These are phyloP conservation scores for Tetrahymena malaccensis DNA, from an alignment of 73 alveolate species.

Conservation along the genomic window DNA sequence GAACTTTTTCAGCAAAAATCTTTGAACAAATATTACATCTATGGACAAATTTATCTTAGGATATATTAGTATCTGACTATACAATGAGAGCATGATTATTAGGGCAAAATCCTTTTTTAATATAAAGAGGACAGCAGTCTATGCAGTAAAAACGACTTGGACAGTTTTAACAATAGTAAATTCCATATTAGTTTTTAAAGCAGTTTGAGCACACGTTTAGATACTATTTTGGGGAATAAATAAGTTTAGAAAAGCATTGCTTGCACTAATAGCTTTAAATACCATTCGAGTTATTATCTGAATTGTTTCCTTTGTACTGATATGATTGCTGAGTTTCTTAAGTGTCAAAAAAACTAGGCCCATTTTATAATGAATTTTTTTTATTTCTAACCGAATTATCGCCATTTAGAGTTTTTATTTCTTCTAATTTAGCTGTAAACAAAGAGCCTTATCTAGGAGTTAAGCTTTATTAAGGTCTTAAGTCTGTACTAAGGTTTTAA, in stretches of 20 bases:
- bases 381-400: neutral
- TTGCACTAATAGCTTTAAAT: neutral
- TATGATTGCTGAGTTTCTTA: neutral
- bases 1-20: neutral
- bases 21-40: neutral
- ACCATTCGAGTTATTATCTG: neutral
- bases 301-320: neutral
- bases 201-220: neutral
- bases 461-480: neutral
- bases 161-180: neutral
- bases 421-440: neutral
- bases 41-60: neutral
- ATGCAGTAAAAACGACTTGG: neutral
- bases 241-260: neutral
- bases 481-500: neutral
- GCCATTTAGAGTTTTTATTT: neutral
- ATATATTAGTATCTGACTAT: neutral
- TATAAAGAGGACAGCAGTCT: neutral
- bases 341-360: neutral
- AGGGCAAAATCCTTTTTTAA: neutral
- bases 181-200: neutral
- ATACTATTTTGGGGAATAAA: neutral
- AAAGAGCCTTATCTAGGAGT: neutral
- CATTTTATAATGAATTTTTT: neutral
- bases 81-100: neutral